Evolutionary conservation across 148 eudicot genomes (phyloP).

Genomic region (Polygonum maritimum): DNA sequence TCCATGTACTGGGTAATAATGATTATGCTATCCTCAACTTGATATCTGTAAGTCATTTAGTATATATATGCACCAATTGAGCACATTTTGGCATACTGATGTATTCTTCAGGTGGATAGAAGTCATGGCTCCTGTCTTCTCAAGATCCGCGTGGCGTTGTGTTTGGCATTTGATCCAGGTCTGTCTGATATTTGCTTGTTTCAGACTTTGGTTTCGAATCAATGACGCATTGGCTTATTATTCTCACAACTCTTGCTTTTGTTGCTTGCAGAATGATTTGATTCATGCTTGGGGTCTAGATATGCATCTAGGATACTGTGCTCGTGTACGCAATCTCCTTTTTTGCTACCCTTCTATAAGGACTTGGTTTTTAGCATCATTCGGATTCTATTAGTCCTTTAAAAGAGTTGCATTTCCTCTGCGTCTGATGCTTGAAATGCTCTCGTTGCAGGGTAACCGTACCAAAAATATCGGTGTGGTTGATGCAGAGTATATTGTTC

Average conservation of each 20-base stretch:
- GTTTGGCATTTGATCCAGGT: slow-evolving; percentile 97
- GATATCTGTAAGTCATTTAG: background rate
- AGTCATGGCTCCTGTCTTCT: slow-evolving; percentile 98
- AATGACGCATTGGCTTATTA: background rate
- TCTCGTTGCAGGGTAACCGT: slow-evolving; percentile 58
- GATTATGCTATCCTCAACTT: background rate
- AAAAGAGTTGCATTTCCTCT: background rate
- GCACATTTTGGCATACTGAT: background rate
- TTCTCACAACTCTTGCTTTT: background rate
- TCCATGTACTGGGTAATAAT: slow-evolving; percentile 88
- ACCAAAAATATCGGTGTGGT: slow-evolving; percentile 71
- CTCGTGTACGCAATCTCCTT: slow-evolving; percentile 39
- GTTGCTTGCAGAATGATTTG: slow-evolving; percentile 60
- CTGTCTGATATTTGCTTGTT: background rate
- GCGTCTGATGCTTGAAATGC: background rate
- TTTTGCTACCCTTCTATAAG: background rate
- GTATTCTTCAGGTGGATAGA: slow-evolving; percentile 80
- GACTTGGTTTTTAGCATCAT: background rate
- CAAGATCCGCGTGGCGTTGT: slow-evolving; percentile 89
- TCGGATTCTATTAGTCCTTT: background rate
- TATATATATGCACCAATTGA: background rate
- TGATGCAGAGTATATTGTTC: slow-evolving; percentile 84
- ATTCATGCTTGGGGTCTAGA: slow-evolving; percentile 98
- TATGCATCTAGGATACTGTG: slow-evolving; percentile 90
- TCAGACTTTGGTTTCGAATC: background rate